Evolutionary conservation across 805 yeast species (phyloP), one percentile per base, ranked within the genome.

Genomic region (Candida endomychidarum): DNA sequence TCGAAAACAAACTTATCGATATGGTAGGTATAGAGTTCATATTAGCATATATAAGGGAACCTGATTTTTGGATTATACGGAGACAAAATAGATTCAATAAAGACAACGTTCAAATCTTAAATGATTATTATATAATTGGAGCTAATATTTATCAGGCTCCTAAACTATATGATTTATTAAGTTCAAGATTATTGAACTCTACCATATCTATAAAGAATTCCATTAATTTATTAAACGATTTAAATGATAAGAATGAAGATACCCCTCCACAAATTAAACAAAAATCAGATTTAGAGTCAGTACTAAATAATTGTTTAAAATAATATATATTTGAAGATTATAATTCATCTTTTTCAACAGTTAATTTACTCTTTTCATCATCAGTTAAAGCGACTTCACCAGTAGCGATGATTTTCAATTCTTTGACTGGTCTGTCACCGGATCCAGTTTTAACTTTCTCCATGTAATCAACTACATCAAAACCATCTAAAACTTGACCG

Each of bases 91-190:
- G 98, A 21, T 46, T 72, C 4, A 46, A 43, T 35, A 45, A 34
- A 37, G 45, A 42, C n/a, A 64, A 74, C 24, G 77, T 81, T 5
- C 67, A 67, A 9, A 75, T 72, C 23, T 70, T 86, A 8, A 80
- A 86, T 20, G 95, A 88, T 48, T 91, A 86, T 62, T 91, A 86
- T 59, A 83, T 91, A 34, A 80, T 89, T 28, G 96, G 96, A 3
- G 95, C 96, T 14, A 89, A 87, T 54, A 83, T 93, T 2, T 93
- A 89, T 62, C 91, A 86, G 79, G 83, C 96, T 0, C 97, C 97
- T 0, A 67, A 78, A 12, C 72, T 86, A 0, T 80, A 81, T 53
- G 81, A 85, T 26, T 75, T 90, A 2, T 67, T 91, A 5, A 77
- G 86, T 14, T 81, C 90, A 24, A 66, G 97, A 44, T 60, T 88